A percentile compares a stretch with the other conserved stretches of the same genome.
Conservation (phyloP, 1,284 basidiomycete species). For the Ganoderma resinaceum region DNA sequence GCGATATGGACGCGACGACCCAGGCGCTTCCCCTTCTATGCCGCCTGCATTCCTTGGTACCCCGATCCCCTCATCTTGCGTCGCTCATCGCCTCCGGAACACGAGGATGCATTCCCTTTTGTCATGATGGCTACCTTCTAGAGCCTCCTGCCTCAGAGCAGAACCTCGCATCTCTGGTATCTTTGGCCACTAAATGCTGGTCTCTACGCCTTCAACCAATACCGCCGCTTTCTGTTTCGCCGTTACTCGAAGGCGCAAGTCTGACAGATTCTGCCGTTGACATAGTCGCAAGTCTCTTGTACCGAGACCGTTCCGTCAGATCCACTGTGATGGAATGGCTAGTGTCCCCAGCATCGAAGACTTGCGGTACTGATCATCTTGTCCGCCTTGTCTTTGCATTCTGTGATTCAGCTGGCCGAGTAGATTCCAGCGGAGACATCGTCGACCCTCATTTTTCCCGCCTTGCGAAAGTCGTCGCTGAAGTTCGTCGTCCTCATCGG, state of each 20-base stretch:
- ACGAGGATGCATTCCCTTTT: slow-evolving; percentile 49
- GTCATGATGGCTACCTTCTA: slow-evolving; percentile 45
- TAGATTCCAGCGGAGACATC: not conserved
- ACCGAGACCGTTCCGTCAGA: slow-evolving; percentile 39
- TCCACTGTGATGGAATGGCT: slow-evolving; percentile 41
- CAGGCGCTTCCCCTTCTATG: slow-evolving; percentile 32
- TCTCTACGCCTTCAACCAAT: slow-evolving; percentile 31
- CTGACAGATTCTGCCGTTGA: slow-evolving; percentile 51
- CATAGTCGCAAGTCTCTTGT: slow-evolving; percentile 52
- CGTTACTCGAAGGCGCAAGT: slow-evolving; percentile 44
- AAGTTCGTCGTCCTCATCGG: slow-evolving; percentile 10
- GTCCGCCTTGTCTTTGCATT: slow-evolving; percentile 26
- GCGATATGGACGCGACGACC: slow-evolving; percentile 16
- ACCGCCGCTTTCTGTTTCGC: slow-evolving; percentile 28
- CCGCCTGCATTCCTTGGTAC: slow-evolving; percentile 40
- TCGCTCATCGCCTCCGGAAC: slow-evolving; percentile 54
- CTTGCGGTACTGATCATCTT: slow-evolving; percentile 38
- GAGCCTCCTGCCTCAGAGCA: slow-evolving; percentile 1
- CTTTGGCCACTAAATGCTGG: slow-evolving; percentile 29
- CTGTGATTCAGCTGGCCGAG: slow-evolving; percentile 24
- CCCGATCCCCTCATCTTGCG: slow-evolving; percentile 49
- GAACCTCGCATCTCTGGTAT: slow-evolving; percentile 24
- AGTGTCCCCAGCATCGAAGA: slow-evolving; percentile 28
- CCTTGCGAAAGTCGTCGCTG: slow-evolving; percentile 25
- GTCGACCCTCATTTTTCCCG: slow-evolving; percentile 29